These are phyloP conservation scores for Clavispora vitiphila DNA, from an alignment of 805 yeast species.

Conservation along the genomic window DNA sequence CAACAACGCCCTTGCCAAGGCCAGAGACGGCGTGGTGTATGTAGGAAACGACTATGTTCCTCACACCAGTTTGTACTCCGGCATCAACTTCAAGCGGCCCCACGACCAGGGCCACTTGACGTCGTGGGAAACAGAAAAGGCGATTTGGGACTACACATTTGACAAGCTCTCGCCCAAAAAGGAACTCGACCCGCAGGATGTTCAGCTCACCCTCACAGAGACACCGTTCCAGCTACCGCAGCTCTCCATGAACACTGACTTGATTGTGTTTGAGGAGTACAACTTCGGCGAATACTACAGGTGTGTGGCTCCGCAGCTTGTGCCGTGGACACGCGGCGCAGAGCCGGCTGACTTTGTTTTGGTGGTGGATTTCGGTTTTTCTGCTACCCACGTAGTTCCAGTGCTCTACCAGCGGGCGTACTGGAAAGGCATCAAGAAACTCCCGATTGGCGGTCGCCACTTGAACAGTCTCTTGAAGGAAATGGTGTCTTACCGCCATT, in stretches of 20 bases:
- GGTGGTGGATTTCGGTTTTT: slow-evolving; percentile 85
- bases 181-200: slow-evolving; percentile 39
- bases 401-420: slow-evolving; percentile 71
- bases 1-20: slow-evolving; percentile 66
- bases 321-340: slow-evolving; percentile 47
- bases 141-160: slow-evolving; percentile 83
- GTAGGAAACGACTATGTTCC: slow-evolving; percentile 64
- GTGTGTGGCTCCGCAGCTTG: slow-evolving; percentile 54
- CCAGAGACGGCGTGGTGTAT: slow-evolving; percentile 68
- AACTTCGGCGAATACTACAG: slow-evolving; percentile 70
- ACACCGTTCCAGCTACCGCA: slow-evolving; percentile 78
- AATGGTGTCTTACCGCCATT: slow-evolving; percentile 82
- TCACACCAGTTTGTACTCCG: slow-evolving; percentile 66
- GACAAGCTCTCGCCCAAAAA: slow-evolving; percentile 35
- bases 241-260: slow-evolving; percentile 80
- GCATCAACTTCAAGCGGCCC: slow-evolving; percentile 73
- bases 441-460: slow-evolving; percentile 84
- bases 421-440: slow-evolving; percentile 69
- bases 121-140: slow-evolving; percentile 87
- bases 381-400: slow-evolving; percentile 83
- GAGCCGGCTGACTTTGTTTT: slow-evolving; percentile 54
- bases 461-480: slow-evolving; percentile 81
- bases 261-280: slow-evolving; percentile 89
- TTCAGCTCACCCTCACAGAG: slow-evolving; percentile 70
- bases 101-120: slow-evolving; percentile 83